Evolutionary conservation across 2,329 filamentous ascomycete genomes (phyloP).

Genomic region (Alternaria incomplexa): DNA sequence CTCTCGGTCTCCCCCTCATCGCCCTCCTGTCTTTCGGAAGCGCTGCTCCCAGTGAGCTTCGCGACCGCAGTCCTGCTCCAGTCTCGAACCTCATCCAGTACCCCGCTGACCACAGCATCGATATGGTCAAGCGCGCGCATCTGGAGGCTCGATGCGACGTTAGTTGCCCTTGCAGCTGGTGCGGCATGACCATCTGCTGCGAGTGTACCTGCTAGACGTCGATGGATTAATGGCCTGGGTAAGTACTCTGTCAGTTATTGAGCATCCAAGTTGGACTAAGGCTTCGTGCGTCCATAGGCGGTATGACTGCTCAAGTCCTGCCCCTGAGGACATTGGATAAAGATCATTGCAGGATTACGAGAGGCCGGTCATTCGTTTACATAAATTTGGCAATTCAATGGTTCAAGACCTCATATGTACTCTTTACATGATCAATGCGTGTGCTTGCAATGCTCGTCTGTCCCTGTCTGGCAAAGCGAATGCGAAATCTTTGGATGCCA

Average conservation of each 20-base stretch:
- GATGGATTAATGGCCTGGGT: not conserved
- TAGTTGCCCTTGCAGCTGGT: slow-evolving; percentile 9
- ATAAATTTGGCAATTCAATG: not conserved
- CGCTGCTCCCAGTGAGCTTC: slow-evolving; percentile 2
- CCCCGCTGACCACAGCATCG: slow-evolving; percentile 3
- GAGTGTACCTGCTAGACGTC: slow-evolving; percentile 3
- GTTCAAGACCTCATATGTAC: not conserved
- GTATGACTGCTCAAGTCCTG: not conserved
- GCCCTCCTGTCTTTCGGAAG: slow-evolving; percentile 1
- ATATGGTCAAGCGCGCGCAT: slow-evolving; percentile 9
- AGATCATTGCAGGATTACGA: not conserved
- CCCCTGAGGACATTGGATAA: not conserved
- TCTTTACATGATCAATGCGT: not conserved
- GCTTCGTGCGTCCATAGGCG: not conserved
- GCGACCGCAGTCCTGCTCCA: not conserved
- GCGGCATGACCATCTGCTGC: slow-evolving; percentile 12
- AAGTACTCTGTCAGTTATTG: not conserved
- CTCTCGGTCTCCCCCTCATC: not conserved
- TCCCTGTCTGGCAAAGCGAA: not conserved
- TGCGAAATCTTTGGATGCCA: not conserved
- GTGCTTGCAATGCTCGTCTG: not conserved
- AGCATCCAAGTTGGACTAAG: not conserved
- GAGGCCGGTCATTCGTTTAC: not conserved
- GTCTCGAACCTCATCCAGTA: slow-evolving; percentile 1
- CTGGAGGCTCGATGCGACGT: slow-evolving; percentile 4